Evolutionary conservation across 2,329 filamentous ascomycete genomes (phyloP).

Genomic region (Capronia epimyces): DNA sequence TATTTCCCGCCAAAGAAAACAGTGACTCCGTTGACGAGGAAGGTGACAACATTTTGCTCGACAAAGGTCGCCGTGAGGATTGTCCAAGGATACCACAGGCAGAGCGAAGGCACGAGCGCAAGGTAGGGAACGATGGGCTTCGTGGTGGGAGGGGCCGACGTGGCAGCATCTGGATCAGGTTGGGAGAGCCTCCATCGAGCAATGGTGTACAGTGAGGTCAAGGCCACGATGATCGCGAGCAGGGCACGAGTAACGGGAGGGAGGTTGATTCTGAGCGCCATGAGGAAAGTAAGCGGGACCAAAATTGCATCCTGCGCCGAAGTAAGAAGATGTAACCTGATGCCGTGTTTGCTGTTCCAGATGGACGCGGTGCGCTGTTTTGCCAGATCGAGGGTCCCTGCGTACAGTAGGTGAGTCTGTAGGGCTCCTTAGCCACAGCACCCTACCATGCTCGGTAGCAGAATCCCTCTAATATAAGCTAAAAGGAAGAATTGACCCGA

Average conservation of each 20-base stretch:
- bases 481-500: too few species aligned
- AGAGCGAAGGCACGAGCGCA: constrained; percentile 75
- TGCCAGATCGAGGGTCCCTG: too few species aligned
- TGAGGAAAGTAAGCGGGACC: constrained; percentile 28
- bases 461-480: too few species aligned
- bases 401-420: too few species aligned
- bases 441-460: too few species aligned
- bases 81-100: constrained; percentile 88
- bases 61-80: constrained; percentile 80
- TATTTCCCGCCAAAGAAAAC: constrained; percentile 91
- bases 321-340: too few species aligned
- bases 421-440: too few species aligned
- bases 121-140: constrained; percentile 77
- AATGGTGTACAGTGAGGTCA: constrained; percentile 74
- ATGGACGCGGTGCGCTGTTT: too few species aligned
- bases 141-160: constrained; percentile 39
- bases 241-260: constrained; percentile 83
- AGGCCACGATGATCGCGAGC: constrained; percentile 66
- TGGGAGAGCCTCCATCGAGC: constrained; percentile 51
- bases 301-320: not conserved
- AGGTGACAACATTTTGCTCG: constrained; percentile 86
- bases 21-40: constrained; percentile 69
- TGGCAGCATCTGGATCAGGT: constrained; percentile 45
- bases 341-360: too few species aligned
- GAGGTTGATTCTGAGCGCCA: constrained; percentile 83